Base-by-base conservation (phyloP, 306 rosid species). In the Echinosophora koreensis region DNA sequence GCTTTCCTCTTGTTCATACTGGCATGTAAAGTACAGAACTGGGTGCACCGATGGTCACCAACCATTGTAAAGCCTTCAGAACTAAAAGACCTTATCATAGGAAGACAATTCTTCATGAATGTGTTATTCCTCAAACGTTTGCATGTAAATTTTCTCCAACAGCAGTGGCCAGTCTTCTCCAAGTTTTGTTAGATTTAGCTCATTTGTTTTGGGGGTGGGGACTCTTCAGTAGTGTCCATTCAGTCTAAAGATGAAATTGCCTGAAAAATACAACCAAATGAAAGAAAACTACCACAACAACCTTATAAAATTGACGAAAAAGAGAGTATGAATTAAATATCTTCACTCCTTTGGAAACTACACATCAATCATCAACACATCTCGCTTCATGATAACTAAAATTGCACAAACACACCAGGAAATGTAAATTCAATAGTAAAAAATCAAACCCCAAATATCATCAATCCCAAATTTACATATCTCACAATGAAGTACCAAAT, bases 111-210 rank as follows among this genome's bases (percentile, higher is more conserved):
- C 74, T 81, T 76, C 71, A 61, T 47, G 55, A 59, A 80, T 60
- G 78, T 69, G 77, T 89, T 89, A 95, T 82, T 92, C 92, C 69
- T 95, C 90, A 39, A 95, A 89, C 30, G 90, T 59, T 13, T 86
- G 97, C 97, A 89, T 95, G 75, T 86, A 81, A 63, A 95, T 92
- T 86, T 95, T 95, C 89, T 95, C 99, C 82, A 90, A 84, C 68
- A 87, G 76, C 89, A 89, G 80, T 17, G 99, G 97, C 97, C 97
- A 95, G 82, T 95, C 99, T 84, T 89, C 99, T 81, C 99, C 97
- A 77, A 95, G 97, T 82, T 95, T 93, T 84, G 71, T 93, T 18
- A 94, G 99, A 89, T 90, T 90, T 80, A 95, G 85, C 86, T 92
- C 97, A 30, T 30, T 30, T 30, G 32, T 30, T 1, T 30, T 2